Evolutionary conservation across 192 early-diverging fungal species (phyloP).

Genomic region (Coemansia sp.): DNA sequence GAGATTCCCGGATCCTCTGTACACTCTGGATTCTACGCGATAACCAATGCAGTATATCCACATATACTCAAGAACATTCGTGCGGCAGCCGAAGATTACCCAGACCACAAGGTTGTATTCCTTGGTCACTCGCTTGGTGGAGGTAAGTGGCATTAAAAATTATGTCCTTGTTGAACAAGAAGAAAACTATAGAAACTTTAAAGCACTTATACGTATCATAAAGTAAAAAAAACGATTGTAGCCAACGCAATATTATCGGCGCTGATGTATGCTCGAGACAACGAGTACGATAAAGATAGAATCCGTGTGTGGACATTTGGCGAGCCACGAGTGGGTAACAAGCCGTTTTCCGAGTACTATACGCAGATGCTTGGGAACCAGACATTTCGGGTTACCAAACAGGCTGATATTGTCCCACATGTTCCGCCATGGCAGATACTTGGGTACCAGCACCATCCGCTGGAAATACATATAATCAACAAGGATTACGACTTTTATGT

Average conservation of each 20-base stretch:
- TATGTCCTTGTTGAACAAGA: not conserved
- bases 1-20: slow-evolving; percentile 28
- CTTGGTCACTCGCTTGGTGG: slow-evolving; percentile 47
- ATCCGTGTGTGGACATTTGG: slow-evolving; percentile 53
- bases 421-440: slow-evolving; percentile 51
- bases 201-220: not conserved
- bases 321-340: slow-evolving; percentile 44
- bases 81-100: slow-evolving; percentile 17
- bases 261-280: slow-evolving; percentile 39
- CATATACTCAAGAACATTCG: slow-evolving; percentile 42
- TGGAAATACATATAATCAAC: slow-evolving; percentile 49
- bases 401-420: slow-evolving; percentile 46
- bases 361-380: slow-evolving; percentile 41
- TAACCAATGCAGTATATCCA: slow-evolving; percentile 35
- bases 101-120: slow-evolving; percentile 38
- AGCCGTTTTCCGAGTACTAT: slow-evolving; percentile 42
- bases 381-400: slow-evolving; percentile 43
- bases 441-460: slow-evolving; percentile 50
- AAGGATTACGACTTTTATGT: slow-evolving; percentile 43
- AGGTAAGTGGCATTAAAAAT: slow-evolving; percentile 17
- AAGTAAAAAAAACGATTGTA: no score
- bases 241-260: slow-evolving; percentile 45
- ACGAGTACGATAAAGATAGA: slow-evolving; percentile 19
- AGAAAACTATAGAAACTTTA: no score
- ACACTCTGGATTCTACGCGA: slow-evolving; percentile 33